These are phyloP conservation scores for Komagataella mondaviorum DNA, from an alignment of 805 yeast species.

Conservation along the genomic window DNA sequence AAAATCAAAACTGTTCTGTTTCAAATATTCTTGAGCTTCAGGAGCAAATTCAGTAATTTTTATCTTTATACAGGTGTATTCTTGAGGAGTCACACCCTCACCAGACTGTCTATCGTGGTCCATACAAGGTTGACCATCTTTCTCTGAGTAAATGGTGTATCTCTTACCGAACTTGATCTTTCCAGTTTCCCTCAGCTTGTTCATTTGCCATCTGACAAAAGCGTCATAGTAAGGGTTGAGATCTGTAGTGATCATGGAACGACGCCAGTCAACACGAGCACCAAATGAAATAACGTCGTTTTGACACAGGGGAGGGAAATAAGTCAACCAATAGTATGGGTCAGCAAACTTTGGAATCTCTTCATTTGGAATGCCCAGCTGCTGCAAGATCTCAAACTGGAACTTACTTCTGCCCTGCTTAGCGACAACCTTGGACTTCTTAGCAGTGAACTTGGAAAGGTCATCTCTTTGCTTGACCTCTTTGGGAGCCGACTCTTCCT, in stretches of 20 bases:
- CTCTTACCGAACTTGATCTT: conserved; percentile 97
- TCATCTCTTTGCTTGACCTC: conserved; percentile 40
- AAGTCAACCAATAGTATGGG: conserved; percentile 79
- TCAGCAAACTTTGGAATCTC: conserved; percentile 86
- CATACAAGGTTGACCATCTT: conserved; percentile 99
- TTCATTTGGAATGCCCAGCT: conserved; percentile 74
- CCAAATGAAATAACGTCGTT: conserved; percentile 73
- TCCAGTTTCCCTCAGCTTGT: conserved; percentile 67
- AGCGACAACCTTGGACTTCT: conserved; percentile 87
- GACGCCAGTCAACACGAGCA: conserved; percentile 96
- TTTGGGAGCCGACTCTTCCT: conserved; percentile 13
- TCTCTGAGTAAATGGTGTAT: conserved; percentile 92
- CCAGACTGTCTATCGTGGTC: conserved; percentile 97
- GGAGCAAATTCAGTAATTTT: conserved; percentile 46
- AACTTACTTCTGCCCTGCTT: conserved; percentile 89
- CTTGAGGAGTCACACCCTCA: conserved; percentile 95
- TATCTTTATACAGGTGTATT: conserved; percentile 88
- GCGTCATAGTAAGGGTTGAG: conserved; percentile 91
- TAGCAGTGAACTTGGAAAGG: conserved; percentile 82
- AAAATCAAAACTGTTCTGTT: conserved; percentile 31
- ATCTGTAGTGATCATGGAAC: conserved; percentile 91
- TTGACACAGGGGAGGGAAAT: conserved; percentile 85
- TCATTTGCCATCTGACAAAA: conserved; percentile 94
- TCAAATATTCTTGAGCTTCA: conserved; percentile 40
- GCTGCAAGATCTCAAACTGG: conserved; percentile 94